Percentiles rank a stretch among this genome's conserved stretches.
phyloP scores from a whole-genome alignment of 345 rosid genomes.

The Clarkia xantiana region DNA sequence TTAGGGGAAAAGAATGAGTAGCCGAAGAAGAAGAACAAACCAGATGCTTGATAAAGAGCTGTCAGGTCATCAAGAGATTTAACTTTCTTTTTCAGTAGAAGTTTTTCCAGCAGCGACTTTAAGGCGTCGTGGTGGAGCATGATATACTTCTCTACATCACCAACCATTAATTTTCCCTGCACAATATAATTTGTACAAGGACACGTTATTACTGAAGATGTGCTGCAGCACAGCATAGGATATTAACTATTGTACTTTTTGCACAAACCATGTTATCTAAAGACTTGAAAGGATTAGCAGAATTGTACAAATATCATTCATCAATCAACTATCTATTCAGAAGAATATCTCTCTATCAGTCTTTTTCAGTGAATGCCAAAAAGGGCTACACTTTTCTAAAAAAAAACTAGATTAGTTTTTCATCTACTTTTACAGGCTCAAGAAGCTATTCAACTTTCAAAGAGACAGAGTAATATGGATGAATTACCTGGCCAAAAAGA shows the following conservation, averaged over 20 bases:
- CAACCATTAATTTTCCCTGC: conserved; percentile 42
- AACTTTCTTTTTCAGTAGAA: conserved; percentile 51
- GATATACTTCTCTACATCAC: conserved; percentile 77
- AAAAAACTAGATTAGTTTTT: too few relatives aligned
- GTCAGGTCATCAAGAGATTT: conserved; percentile 45
- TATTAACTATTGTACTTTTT: too few relatives aligned
- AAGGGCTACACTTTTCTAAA: too few relatives aligned
- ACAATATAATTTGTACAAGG: conserved; percentile 6
- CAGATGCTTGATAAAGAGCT: conserved; percentile 31
- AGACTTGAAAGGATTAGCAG: too few relatives aligned
- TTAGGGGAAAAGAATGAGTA: too few relatives aligned
- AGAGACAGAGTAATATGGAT: not conserved
- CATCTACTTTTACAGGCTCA: too few relatives aligned
- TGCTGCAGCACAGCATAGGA: not conserved
- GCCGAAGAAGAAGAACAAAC: conserved; percentile 17
- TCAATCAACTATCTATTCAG: too few relatives aligned
- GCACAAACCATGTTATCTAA: too few relatives aligned
- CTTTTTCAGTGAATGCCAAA: too few relatives aligned
- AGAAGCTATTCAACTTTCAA: too few relatives aligned
- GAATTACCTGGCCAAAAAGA: conserved; percentile 60
- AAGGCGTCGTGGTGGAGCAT: conserved; percentile 34
- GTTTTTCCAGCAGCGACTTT: conserved; percentile 40
- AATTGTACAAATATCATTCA: too few relatives aligned
- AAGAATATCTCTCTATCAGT: too few relatives aligned
- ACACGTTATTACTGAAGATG: conserved; percentile 8